Evolutionary conservation across 192 early-diverging fungal genomes (phyloP), one percentile per base, ranked within the genome.

Genomic region (Coemansia guatemalensis): DNA sequence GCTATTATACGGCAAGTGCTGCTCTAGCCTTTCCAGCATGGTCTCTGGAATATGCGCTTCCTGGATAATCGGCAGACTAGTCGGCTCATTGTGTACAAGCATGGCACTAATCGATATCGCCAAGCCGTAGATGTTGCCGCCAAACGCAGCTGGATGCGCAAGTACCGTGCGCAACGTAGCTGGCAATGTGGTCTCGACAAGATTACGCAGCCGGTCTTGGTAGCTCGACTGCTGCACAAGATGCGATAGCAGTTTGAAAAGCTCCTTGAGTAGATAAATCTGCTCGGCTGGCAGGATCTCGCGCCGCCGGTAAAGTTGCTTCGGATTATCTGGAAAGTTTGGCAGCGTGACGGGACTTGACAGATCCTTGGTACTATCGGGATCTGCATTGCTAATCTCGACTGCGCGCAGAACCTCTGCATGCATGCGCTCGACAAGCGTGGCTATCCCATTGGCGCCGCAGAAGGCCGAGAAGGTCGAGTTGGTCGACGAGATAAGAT

Each of bases 51-150:
- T 74, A 48, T 87, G 85, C 8, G 88, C 82, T 73, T 99, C 97
- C 71, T 99, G 97, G 35, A 99, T 84, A 56, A 99, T 96, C 8
- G 90, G 73, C 25, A 99, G 76, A 14, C 88, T 94, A 1, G 96
- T 98, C 1, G 97, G 97, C 60, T 99, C 97, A 64, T 99, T 99
- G 68, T 99, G 94, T 35, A 99, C 94, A 53, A 99, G 91, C 5
- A 92, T 94, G 0, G 96, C 88, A 86, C 93, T 94, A 41, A 95
- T 90, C 67, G 95, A 94, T 62, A 95, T 90, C 0, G 94, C 93
- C 49, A 91, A 82, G 18, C 94, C 93, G 67, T 91, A 94, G 4
- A 95, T 82, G 54, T 88, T 90, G 39, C 82, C 85, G 24, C 94
- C 93, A 75, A 95, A 96, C 21, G 88, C 81, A 8, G 84, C 81